Conservation (phyloP, 139 green algal genomes). For the Coccomyxa sp. region DNA sequence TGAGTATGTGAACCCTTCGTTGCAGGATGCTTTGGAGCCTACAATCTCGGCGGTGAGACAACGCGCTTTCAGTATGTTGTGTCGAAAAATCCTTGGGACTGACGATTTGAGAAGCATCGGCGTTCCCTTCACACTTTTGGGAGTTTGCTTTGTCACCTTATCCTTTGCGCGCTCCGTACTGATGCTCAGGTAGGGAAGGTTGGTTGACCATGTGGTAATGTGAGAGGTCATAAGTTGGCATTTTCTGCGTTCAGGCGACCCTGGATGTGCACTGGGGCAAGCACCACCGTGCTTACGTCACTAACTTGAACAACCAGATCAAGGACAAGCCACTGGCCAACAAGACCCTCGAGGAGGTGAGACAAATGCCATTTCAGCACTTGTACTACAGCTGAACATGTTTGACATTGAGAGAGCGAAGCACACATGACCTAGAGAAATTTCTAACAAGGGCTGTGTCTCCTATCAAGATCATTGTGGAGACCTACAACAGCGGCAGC, state of each 20-base stretch:
- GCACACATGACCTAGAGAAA: too few relatives aligned
- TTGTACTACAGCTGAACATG: background rate
- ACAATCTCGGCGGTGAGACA: constrained; percentile 26
- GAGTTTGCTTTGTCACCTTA: too few relatives aligned
- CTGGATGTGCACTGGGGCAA: constrained; percentile 93
- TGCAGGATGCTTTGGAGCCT: constrained; percentile 43
- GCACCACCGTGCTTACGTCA: constrained; percentile 84
- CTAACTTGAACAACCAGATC: constrained; percentile 95
- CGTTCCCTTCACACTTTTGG: too few relatives aligned
- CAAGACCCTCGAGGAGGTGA: constrained; percentile 81
- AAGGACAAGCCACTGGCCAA: constrained; percentile 77
- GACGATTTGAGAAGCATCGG: background rate
- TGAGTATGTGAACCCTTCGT: background rate
- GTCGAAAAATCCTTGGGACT: background rate
- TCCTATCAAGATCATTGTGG: constrained; percentile 50
- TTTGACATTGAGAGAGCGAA: background rate
- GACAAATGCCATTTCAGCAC: background rate
- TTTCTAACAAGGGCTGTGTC: background rate
- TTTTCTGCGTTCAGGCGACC: constrained; percentile 30
- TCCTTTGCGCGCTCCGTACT: background rate
- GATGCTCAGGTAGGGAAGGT: background rate
- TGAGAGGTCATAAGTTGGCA: background rate
- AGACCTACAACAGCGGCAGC: constrained; percentile 79
- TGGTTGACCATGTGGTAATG: background rate
- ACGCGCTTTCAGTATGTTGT: too few relatives aligned